phyloP scores from a whole-genome alignment of 257 asterid genomes.

The Nyctanthes arbortristis region DNA sequence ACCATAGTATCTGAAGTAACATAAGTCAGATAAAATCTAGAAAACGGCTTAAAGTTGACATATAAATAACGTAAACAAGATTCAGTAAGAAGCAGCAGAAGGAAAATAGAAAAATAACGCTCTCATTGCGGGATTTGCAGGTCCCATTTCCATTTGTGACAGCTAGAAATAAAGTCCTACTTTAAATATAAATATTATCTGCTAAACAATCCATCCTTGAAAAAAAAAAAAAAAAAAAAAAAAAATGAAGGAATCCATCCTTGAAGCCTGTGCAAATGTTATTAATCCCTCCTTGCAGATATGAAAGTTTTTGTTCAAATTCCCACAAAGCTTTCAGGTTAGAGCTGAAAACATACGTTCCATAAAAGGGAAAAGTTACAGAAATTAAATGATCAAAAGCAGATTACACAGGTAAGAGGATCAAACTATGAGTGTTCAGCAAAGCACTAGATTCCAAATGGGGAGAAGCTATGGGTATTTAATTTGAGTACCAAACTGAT shows the following conservation, averaged over 20 bases:
- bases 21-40: conserved; percentile 1
- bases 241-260: neutral
- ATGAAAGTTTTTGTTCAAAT: no score
- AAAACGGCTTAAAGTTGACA: neutral
- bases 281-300: no score
- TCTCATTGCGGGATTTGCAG: neutral
- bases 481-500: neutral
- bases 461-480: neutral
- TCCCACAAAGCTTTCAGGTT: no score
- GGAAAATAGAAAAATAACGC: neutral
- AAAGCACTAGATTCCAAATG: neutral
- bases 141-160: neutral
- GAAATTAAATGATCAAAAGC: neutral
- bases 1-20: conserved; percentile 71
- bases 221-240: no score
- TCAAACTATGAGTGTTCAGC: neutral
- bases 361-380: neutral
- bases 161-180: neutral
- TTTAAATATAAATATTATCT: neutral
- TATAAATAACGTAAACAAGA: neutral
- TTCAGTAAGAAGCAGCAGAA: neutral
- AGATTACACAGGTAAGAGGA: conserved; percentile 12
- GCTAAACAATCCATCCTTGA: neutral
- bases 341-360: no score
- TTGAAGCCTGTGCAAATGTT: no score